Percentiles rank a stretch among this genome's conserved stretches.
phyloP scores from a whole-genome alignment of 2,329 filamentous ascomycete genomes.

The Chaetomiaceae sp. region DNA sequence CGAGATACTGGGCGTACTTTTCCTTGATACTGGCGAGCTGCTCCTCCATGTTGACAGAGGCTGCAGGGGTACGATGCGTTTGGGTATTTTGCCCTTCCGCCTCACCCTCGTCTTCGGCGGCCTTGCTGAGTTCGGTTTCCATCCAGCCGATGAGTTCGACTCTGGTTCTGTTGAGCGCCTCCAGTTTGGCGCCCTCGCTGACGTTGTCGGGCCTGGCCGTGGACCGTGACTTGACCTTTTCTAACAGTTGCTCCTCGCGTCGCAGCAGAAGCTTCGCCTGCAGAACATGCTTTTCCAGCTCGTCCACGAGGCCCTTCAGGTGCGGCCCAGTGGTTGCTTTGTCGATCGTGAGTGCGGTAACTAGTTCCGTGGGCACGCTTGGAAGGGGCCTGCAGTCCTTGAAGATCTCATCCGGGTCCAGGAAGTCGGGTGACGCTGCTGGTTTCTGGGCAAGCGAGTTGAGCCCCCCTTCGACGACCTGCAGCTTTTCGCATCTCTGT shows the following conservation, averaged over 20 bases:
- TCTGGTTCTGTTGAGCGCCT: slow-evolving; percentile 52
- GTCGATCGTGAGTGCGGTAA: slow-evolving; percentile 45
- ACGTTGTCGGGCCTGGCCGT: slow-evolving; percentile 35
- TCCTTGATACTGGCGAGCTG: slow-evolving; percentile 45
- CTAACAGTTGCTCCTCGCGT: slow-evolving; percentile 52
- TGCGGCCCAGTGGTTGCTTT: slow-evolving; percentile 35
- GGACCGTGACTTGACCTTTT: slow-evolving; percentile 40
- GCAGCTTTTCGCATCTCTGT: slow-evolving; percentile 47
- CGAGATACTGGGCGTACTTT: slow-evolving; percentile 51
- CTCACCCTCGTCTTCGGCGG: slow-evolving; percentile 32
- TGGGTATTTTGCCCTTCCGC: slow-evolving; percentile 28
- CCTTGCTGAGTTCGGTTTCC: slow-evolving; percentile 55
- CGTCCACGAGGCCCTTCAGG: slow-evolving; percentile 44
- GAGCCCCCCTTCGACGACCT: slow-evolving; percentile 47
- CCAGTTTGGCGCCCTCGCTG: slow-evolving; percentile 38
- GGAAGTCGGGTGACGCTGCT: slow-evolving; percentile 44
- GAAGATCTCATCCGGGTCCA: slow-evolving; percentile 48
- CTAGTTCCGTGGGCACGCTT: slow-evolving; percentile 46
- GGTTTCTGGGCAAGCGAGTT: slow-evolving; percentile 48
- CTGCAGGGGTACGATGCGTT: slow-evolving; percentile 20
- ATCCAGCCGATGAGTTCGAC: slow-evolving; percentile 62
- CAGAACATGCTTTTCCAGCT: slow-evolving; percentile 55
- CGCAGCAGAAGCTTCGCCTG: slow-evolving; percentile 53
- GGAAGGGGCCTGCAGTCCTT: slow-evolving; percentile 41
- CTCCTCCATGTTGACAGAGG: slow-evolving; percentile 33